Conservation (phyloP, 208 protist genomes). For the Perkinsela sp. region DNA sequence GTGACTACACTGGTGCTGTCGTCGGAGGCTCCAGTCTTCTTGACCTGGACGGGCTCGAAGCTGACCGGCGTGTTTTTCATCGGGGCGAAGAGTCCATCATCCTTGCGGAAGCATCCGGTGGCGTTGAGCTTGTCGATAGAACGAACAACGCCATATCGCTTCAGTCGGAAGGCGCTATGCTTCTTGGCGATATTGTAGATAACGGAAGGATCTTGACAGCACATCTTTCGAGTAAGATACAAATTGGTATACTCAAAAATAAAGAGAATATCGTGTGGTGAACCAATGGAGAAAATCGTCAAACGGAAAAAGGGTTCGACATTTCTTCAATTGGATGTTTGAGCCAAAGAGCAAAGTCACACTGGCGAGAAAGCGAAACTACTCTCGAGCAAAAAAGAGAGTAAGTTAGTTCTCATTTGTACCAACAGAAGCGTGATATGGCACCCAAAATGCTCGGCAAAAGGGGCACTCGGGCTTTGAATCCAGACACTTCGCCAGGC, state of each 20-base stretch:
- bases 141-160: neutral
- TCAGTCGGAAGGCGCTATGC: neutral
- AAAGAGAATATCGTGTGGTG: too few species aligned
- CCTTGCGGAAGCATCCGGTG: neutral
- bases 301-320: too few species aligned
- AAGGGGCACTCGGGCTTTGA: neutral
- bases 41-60: neutral
- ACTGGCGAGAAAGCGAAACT: too few species aligned
- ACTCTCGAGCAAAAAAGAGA: too few species aligned
- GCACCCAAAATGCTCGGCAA: neutral
- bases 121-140: conserved; percentile 1
- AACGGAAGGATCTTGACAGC: neutral
- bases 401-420: too few species aligned
- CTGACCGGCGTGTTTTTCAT: neutral
- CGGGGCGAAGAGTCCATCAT: neutral
- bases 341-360: too few species aligned
- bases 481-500: neutral
- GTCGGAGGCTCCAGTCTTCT: neutral
- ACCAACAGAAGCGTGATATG: too few species aligned
- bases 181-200: neutral
- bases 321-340: too few species aligned
- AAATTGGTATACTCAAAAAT: too few species aligned
- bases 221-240: too few species aligned
- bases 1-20: neutral
- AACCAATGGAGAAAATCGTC: too few species aligned